A percentile compares a stretch with the other conserved stretches of the same genome.
These are phyloP conservation scores for Ogataea paraovalis DNA, from an alignment of 805 yeast species.

Conservation along the genomic window DNA sequence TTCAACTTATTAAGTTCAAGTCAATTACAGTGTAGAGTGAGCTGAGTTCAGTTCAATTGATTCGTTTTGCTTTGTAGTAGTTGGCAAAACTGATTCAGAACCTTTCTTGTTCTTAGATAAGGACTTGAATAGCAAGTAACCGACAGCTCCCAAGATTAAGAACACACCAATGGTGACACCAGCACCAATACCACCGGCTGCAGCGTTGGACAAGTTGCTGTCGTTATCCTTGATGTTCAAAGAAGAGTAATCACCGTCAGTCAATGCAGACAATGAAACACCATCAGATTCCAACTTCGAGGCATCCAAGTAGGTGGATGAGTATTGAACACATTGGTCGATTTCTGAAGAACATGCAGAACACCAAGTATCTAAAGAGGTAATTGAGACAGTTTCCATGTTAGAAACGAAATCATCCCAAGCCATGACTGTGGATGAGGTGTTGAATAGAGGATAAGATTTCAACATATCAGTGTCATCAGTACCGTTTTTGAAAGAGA, in stretches of 20 bases:
- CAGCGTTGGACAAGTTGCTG: constrained; percentile 33
- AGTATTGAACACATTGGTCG: constrained; percentile 33
- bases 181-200: constrained; percentile 51
- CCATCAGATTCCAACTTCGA: constrained; percentile 27
- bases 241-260: constrained; percentile 26
- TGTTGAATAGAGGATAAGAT: constrained; percentile 37
- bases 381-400: constrained; percentile 27
- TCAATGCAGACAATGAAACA: constrained; percentile 26
- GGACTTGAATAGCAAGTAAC: constrained; percentile 20
- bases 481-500: constrained; percentile 46
- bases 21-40: constrained; percentile 5
- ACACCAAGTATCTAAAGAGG: constrained; percentile 37
- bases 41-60: constrained; percentile 4
- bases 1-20: too few species aligned
- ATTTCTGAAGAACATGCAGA: constrained; percentile 31
- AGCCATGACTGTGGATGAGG: constrained; percentile 27
- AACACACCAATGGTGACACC: constrained; percentile 47
- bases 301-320: constrained; percentile 31
- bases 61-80: constrained; percentile 1
- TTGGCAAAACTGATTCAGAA: constrained; percentile 3
- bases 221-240: constrained; percentile 10
- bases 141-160: constrained; percentile 30
- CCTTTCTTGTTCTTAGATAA: constrained; percentile 1
- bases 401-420: constrained; percentile 34
- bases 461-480: constrained; percentile 30